These are phyloP conservation scores for Aspergillus cavernicola DNA, from an alignment of 495 filamentous ascomycete genomes.

Conservation along the genomic window DNA sequence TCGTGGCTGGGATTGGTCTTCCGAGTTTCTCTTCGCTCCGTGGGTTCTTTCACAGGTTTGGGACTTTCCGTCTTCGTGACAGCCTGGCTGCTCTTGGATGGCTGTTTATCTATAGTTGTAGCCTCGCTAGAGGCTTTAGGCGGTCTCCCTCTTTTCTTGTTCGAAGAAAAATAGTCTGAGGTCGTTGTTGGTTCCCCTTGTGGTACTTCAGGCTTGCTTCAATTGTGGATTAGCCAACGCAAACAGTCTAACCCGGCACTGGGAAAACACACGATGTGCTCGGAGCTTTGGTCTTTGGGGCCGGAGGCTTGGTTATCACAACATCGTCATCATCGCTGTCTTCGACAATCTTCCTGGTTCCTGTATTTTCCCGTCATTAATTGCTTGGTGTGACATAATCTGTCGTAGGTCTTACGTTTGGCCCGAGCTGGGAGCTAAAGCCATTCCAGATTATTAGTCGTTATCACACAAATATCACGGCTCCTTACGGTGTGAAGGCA, in stretches of 20 bases:
- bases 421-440: slow-evolving; percentile 35
- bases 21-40: slow-evolving; percentile 13
- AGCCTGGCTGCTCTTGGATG: slow-evolving; percentile 16
- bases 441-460: not conserved
- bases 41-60: slow-evolving; percentile 24
- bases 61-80: slow-evolving; percentile 23
- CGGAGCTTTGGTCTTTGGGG: slow-evolving; percentile 42
- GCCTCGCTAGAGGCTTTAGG: slow-evolving; percentile 25
- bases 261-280: slow-evolving; percentile 35
- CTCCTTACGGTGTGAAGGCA: too few relatives aligned
- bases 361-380: slow-evolving; percentile 32
- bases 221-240: slow-evolving; percentile 1
- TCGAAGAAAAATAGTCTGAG: slow-evolving; percentile 60
- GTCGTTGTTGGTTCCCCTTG: slow-evolving; percentile 53
- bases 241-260: not conserved
- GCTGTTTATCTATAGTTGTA: slow-evolving; percentile 8
- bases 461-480: too few relatives aligned
- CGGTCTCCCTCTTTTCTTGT: slow-evolving; percentile 45
- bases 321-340: slow-evolving; percentile 68
- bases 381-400: not conserved
- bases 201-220: slow-evolving; percentile 43
- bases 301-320: slow-evolving; percentile 29
- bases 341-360: slow-evolving; percentile 66
- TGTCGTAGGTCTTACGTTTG: slow-evolving; percentile 30
- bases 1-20: slow-evolving; percentile 33